Evolutionary conservation across 177 flowering plant species (phyloP), one percentile per base, ranked within the genome.

Genomic region (Vitis hybrid): DNA sequence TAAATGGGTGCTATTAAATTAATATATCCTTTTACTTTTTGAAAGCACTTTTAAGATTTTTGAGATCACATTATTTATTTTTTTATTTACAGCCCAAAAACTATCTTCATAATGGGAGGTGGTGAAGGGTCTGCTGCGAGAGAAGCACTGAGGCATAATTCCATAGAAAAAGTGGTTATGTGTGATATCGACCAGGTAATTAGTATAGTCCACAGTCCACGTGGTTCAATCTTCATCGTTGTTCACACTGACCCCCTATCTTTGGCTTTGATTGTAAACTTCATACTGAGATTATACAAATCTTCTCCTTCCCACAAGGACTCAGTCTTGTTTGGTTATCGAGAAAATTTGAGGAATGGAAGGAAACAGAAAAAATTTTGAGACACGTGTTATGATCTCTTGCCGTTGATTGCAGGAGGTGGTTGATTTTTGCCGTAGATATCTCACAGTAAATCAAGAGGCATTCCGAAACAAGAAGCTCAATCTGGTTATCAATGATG

Each of bases 71-170:
- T 3, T 39, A 12, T 8, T 57, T 56, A 59, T 13, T 18, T 12
- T 13, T 26, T 68, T 61, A 58, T 26, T 66, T 75, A 52, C 82
- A 93, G 98, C 68, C 98, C 98, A 0, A 85, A 79, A 73, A 86
- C 72, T 1, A 81, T 90, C 12, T 93, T 93, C 59, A 91, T 93
- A 59, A 90, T 93, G 98, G 98, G 98, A 69, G 98, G 98, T 26
- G 98, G 98, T 0, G 98, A 93, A 78, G 98, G 98, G 7, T 93
- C 98, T 0, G 80, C 97, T 45, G 98, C 95, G 65, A 87, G 98
- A 56, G 98, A 93, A 78, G 79, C 75, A 13, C 85, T 93, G 7
- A 87, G 79, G 79, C 97, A 93, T 82, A 85, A 74, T 20, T 78
- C 77, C 0, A 66, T 93, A 9, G 88, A 91, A 10, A 82, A 82